Percentiles rank a stretch among this genome's conserved stretches.
These are phyloP conservation scores for Cutaneotrichosporon dermatis DNA, from an alignment of 1,284 basidiomycete genomes.

Conservation along the genomic window DNA sequence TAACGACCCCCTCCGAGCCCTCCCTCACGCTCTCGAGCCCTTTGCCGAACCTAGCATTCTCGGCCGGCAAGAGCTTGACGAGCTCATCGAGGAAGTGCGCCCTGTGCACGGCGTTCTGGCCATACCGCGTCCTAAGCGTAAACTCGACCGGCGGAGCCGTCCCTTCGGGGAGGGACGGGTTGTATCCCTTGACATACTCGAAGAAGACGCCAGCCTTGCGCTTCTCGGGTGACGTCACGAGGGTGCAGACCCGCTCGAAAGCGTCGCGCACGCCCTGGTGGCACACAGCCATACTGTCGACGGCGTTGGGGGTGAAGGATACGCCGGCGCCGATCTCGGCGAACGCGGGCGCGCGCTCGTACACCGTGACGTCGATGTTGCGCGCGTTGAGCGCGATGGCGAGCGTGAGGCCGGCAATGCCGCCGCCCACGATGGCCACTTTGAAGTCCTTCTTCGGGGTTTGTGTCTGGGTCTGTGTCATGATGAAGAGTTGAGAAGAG, in stretches of 20 bases:
- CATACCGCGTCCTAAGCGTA: slow-evolving; percentile 6
- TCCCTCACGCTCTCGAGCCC: background rate
- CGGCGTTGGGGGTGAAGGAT: slow-evolving; percentile 18
- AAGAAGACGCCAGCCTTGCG: slow-evolving; percentile 6
- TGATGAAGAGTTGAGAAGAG: background rate
- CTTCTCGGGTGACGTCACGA: slow-evolving; percentile 14
- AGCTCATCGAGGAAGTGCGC: slow-evolving; percentile 24
- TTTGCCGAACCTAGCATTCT: slow-evolving; percentile 15
- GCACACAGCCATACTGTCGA: slow-evolving; percentile 18
- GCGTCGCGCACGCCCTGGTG: slow-evolving; percentile 16
- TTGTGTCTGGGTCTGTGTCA: background rate
- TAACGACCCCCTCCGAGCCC: background rate
- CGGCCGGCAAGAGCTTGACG: slow-evolving; percentile 14
- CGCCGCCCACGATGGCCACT: slow-evolving; percentile 18
- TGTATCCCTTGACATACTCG: slow-evolving; percentile 17
- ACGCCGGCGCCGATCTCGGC: slow-evolving; percentile 26
- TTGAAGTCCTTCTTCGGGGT: slow-evolving; percentile 5
- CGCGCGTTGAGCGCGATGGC: slow-evolving; percentile 16
- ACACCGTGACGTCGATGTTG: slow-evolving; percentile 13
- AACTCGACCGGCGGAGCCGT: slow-evolving; percentile 9
- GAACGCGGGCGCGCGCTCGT: slow-evolving; percentile 20
- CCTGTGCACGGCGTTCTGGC: slow-evolving; percentile 22
- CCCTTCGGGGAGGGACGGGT: background rate
- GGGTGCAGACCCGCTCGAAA: slow-evolving; percentile 18
- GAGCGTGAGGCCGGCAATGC: slow-evolving; percentile 16